Conservation (phyloP, 345 rosid species). For the Capsella bursapastoris region DNA sequence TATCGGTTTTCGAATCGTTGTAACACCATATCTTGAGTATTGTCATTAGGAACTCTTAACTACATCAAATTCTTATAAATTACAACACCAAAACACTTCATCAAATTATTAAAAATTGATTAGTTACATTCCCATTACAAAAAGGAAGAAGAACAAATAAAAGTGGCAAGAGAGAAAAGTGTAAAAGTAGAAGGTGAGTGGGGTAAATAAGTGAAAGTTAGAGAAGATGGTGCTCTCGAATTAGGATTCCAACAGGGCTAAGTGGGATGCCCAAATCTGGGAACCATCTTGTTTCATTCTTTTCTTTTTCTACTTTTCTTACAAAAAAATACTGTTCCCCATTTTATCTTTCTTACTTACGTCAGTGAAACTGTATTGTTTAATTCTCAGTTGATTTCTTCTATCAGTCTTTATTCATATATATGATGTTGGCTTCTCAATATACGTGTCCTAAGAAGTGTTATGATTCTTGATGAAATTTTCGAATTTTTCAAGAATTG, state of each 20-base stretch:
- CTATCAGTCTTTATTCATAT: constrained; percentile 17
- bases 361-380: constrained; percentile 35
- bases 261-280: constrained; percentile 47
- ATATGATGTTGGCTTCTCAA: constrained; percentile 31
- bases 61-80: too few relatives aligned
- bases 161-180: not conserved
- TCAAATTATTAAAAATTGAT: too few relatives aligned
- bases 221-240: constrained; percentile 45
- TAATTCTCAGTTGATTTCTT: constrained; percentile 17
- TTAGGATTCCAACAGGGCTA: constrained; percentile 46
- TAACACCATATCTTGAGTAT: too few relatives aligned
- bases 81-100: too few relatives aligned
- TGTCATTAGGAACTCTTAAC: too few relatives aligned
- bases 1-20: too few relatives aligned
- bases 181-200: constrained; percentile 9
- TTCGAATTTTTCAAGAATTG: constrained; percentile 10
- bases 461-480: constrained; percentile 13
- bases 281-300: constrained; percentile 39
- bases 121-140: too few relatives aligned
- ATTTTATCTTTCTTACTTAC: constrained; percentile 12
- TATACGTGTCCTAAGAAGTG: not conserved
- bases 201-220: constrained; percentile 15
- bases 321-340: not conserved
- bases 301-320: constrained; percentile 15
- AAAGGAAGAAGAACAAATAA: not conserved